Base-by-base conservation (phyloP, 116 monocot genomes). In the Zostera marina region DNA sequence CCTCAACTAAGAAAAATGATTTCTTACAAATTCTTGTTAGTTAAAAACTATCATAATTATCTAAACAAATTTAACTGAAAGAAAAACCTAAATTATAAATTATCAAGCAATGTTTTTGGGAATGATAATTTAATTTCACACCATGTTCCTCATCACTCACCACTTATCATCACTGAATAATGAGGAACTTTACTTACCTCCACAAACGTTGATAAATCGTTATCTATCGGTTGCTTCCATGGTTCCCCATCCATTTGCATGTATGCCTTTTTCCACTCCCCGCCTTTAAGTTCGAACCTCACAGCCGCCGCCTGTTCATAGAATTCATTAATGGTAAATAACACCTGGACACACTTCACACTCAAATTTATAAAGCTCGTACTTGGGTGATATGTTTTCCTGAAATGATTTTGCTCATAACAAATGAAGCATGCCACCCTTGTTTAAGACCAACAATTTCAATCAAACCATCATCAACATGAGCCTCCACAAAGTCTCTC, bases 371-470 rank as follows among this genome's bases (percentile, higher is more conserved):
- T 38, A 7, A 46, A 25, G 1, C 41, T 10, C 17, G 25, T 70
- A 90, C 90, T 81, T 90, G 90, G 58, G 90, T 84, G 57, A 84
- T 79, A 42, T 90, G 90, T 56, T 81, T 81, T 32, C 84, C 90
- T 26, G 84, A 71, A 13, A 90, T 78, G 16, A 90, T 71, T 61
- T 90, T 81, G 45, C 74, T 75, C 90, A 90, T 84, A 23, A 90
- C 90, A 39, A 84, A 75, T 42, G 90, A 84, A 61, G 90, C 90
- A 76, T 90, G 90, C 90, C 90, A 90, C 38, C 90, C 90, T 79
- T 90, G 90, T 66, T 90, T 90, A 44, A 90, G 67, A 19, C 90
- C 90, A 70, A 84, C 76, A 41, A 90, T 90, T 72, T 90, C 90
- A 59, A 90, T 73, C 58, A 90, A 70, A 19, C 90, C 84, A 79